phyloP scores from a whole-genome alignment of 805 yeast species.

The Zygotorulaspora florentina region DNA sequence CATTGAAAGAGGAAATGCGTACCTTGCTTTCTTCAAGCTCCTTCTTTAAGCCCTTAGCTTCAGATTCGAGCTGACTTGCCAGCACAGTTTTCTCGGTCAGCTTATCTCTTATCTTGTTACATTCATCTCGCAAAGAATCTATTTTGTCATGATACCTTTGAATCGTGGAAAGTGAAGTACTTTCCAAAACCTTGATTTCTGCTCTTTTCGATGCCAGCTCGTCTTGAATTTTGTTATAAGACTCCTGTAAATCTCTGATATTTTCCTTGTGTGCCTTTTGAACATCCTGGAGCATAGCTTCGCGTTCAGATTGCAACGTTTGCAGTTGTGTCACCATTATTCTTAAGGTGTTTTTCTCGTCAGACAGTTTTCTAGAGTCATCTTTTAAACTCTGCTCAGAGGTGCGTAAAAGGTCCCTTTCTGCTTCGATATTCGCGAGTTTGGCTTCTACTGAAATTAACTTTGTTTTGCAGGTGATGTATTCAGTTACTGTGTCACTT shows the following conservation, averaged over 20 bases:
- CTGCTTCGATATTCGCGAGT: constrained; percentile 48
- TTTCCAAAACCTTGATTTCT: constrained; percentile 45
- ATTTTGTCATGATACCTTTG: constrained; percentile 57
- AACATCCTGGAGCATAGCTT: constrained; percentile 45
- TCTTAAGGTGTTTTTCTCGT: constrained; percentile 57
- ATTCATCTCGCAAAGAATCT: constrained; percentile 31
- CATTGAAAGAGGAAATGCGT: constrained; percentile 32
- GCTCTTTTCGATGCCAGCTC: constrained; percentile 41
- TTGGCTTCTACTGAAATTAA: constrained; percentile 44
- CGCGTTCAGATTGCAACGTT: constrained; percentile 57
- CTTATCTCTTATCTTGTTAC: constrained; percentile 25
- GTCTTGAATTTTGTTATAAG: constrained; percentile 1
- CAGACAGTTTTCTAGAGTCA: constrained; percentile 49
- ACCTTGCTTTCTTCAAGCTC: constrained; percentile 26
- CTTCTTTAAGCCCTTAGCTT: constrained; percentile 19
- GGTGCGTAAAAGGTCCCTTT: constrained; percentile 47
- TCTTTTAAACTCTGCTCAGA: constrained; percentile 47
- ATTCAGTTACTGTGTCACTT: constrained; percentile 48
- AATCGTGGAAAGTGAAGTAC: constrained; percentile 45
- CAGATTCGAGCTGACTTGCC: constrained; percentile 11
- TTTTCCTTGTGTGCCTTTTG: constrained; percentile 47
- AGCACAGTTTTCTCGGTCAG: constrained; percentile 15
- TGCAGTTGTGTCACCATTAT: constrained; percentile 58
- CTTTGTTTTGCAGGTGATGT: constrained; percentile 48
- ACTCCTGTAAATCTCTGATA: constrained; percentile 44